Evolutionary conservation across 2,329 filamentous ascomycete species (phyloP), one percentile per base, ranked within the genome.

Genomic region (Ampelomyces quisqualis): DNA sequence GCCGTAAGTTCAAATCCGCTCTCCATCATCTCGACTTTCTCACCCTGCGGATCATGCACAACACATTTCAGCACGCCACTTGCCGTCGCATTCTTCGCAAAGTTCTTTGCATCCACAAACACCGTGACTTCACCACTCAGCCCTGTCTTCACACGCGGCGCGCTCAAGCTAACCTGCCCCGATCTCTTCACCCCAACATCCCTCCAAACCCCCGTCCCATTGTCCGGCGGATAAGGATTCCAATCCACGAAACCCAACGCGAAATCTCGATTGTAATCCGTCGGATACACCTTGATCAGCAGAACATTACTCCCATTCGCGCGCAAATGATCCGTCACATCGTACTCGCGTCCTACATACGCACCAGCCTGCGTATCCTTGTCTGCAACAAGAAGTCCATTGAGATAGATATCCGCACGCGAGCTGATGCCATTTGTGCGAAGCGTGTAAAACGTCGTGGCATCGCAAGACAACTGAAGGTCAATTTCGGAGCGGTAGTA

Each of bases 181-280:
- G 77, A 81, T 57, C 78, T 73, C 34, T 74, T 77, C 28, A 84
- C 38, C 22, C 74, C 72, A 1, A 84, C 68, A 28, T 82, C 69
- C 4, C 81, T 71, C 81, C 81, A 85, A 7, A 85, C 68, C 0
- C 81, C 81, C 0, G 79, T 82, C 2, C 80, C 80, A 32, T 83
- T 82, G 55, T 84, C 81, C 0, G 78, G 73, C 0, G 80, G 78
- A 38, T 77, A 76, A 0, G 79, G 79, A 39, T 82, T 82, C 80
- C 80, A 83, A 51, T 83, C 80, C 0, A 80, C 74, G 40, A 81
- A 84, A 0, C 78, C 78, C 7, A 81, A 63, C 0, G 76, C 79
- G 37, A 84, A 74, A 45, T 84, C 79, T 17, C 75, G 71, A 11
- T 77, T 70, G 55, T 82, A 83, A 47, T 80, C 70, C 0, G 80